A percentile compares a stretch with the other conserved stretches of the same genome.
phyloP scores from a whole-genome alignment of 1,284 basidiomycete species.

The Puccinia coronata region DNA sequence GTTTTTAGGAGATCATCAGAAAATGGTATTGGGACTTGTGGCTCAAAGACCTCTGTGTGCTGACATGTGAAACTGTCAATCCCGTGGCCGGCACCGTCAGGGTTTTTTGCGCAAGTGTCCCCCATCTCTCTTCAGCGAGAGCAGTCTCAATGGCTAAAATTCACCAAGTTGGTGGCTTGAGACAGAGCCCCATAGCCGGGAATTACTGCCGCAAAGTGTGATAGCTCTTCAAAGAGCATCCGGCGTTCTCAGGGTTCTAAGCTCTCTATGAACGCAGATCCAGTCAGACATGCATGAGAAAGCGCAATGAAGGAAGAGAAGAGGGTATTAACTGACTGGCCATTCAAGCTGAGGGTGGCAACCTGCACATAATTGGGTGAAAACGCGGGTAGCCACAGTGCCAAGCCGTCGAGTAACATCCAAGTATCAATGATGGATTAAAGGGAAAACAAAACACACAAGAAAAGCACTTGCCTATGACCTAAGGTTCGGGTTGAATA shows the following conservation, averaged over 20 bases:
- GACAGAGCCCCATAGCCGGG: conserved; percentile 27
- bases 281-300: background rate
- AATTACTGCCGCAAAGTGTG: conserved; percentile 21
- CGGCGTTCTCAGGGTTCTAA: conserved; percentile 15
- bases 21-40: background rate
- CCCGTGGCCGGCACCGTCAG: background rate
- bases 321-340: conserved; percentile 19
- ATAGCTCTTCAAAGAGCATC: conserved; percentile 36
- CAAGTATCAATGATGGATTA: background rate
- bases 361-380: no score
- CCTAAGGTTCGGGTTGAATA: conserved; percentile 34
- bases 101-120: background rate
- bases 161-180: conserved; percentile 39
- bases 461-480: conserved; percentile 32
- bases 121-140: conserved; percentile 19
- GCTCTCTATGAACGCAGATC: conserved; percentile 22
- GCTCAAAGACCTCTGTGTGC: background rate
- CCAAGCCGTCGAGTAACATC: background rate
- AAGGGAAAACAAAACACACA: background rate
- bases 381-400: conserved; percentile 42
- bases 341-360: conserved; percentile 43
- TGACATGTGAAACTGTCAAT: background rate
- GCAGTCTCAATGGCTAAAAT: conserved; percentile 44
- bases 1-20: background rate
- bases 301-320: background rate